These are phyloP conservation scores for Peniophora sp. DNA, from an alignment of 1,284 basidiomycete genomes.

Conservation along the genomic window DNA sequence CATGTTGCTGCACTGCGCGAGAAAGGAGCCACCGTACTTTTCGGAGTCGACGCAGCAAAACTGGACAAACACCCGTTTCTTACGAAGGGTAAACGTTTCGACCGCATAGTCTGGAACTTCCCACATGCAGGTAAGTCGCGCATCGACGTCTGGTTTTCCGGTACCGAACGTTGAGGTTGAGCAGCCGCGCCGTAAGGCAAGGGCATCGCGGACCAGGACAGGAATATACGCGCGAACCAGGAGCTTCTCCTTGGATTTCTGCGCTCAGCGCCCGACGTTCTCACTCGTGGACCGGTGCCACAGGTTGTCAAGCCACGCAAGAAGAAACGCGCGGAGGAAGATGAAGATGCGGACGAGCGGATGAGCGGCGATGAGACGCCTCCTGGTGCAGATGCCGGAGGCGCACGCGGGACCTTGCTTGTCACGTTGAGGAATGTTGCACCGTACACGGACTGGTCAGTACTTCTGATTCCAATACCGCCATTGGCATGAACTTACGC, in stretches of 20 bases:
- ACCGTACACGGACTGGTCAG: conserved; percentile 86
- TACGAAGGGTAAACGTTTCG: conserved; percentile 52
- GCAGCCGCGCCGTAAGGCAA: conserved; percentile 47
- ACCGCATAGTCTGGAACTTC: conserved; percentile 92
- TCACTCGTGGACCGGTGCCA: conserved; percentile 57
- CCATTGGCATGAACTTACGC: too few species aligned
- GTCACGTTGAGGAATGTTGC: conserved; percentile 82
- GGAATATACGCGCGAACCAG: conserved; percentile 92
- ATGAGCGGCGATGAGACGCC: conserved; percentile 13
- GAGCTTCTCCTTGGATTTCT: conserved; percentile 82
- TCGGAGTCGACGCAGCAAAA: conserved; percentile 79
- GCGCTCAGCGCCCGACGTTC: conserved; percentile 58
- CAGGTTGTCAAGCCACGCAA: conserved; percentile 29
- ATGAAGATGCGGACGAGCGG: conserved; percentile 30
- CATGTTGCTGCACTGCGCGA: conserved; percentile 53
- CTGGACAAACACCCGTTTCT: conserved; percentile 54
- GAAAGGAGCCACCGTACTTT: conserved; percentile 68
- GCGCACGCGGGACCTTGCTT: conserved; percentile 62
- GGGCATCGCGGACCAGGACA: conserved; percentile 90
- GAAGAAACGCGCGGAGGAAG: conserved; percentile 39
- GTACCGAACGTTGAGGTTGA: not conserved
- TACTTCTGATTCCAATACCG: conserved; percentile 10
- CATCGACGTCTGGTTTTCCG: not conserved
- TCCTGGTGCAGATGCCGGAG: conserved; percentile 18
- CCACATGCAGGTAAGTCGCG: conserved; percentile 81